These are phyloP conservation scores for Tylopilus plumbeoviolaceoides DNA, from an alignment of 768 basidiomycete species.

Conservation along the genomic window DNA sequence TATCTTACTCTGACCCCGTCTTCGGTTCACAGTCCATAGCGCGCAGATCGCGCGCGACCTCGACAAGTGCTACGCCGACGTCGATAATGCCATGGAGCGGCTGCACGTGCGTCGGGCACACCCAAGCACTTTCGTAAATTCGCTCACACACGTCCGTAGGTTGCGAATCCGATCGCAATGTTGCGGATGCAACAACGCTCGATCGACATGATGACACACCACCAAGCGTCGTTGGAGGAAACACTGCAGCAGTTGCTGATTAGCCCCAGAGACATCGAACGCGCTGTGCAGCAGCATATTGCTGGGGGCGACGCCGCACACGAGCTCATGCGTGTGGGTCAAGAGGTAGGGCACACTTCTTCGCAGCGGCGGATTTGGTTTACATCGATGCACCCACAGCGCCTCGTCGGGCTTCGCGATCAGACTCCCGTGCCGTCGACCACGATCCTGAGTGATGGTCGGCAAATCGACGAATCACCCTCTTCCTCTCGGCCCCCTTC, in stretches of 20 bases:
- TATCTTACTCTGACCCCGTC: conserved; percentile 4
- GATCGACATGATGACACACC: conserved; percentile 20
- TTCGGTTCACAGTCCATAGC: conserved; percentile 36
- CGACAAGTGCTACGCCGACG: conserved; percentile 39
- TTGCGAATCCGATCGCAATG: conserved; percentile 20
- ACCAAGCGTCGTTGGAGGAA: conserved; percentile 35
- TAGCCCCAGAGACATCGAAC: conserved; percentile 33
- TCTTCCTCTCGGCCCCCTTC: conserved; percentile 19
- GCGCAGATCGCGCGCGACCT: conserved; percentile 45
- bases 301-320: conserved; percentile 41
- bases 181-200: conserved; percentile 30
- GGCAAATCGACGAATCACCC: conserved; percentile 23
- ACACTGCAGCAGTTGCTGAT: conserved; percentile 39
- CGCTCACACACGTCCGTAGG: conserved; percentile 8
- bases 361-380: not conserved
- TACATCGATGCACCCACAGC: conserved; percentile 11
- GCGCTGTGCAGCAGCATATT: conserved; percentile 37
- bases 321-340: conserved; percentile 50
- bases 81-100: conserved; percentile 38
- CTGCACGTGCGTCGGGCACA: conserved; percentile 37
- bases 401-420: conserved; percentile 17
- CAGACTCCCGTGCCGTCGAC: not conserved
- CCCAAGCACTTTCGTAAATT: not conserved
- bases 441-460: conserved; percentile 18
- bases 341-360: conserved; percentile 34